Evolutionary conservation across 179 eudicot species (phyloP), one percentile per base, ranked within the genome.

Genomic region (Patellifolia procumbens): DNA sequence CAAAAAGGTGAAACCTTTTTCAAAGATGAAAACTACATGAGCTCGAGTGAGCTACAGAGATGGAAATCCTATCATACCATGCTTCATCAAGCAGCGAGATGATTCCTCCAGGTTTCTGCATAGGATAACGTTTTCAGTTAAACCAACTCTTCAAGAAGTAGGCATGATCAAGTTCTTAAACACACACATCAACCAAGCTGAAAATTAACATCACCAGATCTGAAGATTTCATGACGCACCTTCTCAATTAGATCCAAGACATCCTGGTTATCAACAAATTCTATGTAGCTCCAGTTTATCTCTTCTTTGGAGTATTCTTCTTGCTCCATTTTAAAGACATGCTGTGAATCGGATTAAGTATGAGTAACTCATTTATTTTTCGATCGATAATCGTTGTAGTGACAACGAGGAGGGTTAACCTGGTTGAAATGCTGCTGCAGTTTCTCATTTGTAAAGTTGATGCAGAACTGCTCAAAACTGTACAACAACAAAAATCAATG

Each of bases 101-200:
- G 72, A 95, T 90, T 69, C 98, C 99, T 78, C 99, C 99, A 72
- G 97, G 99, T 93, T 95, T 95, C 99, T 95, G 98, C 85, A 88
- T 56, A 74, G 5, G 78, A 68, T 72, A 17, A 32, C 43, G 66
- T 37, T 48, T 29, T 29, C 67, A 59, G 56, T 79, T 61, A 76
- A 37, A 69, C 26, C 2, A 19, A 42, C 31, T 45, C 34, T 34
- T 13, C 52, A 35, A n/a, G n/a, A n/a, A 37, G 53, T 28, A 68
- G 31, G 34, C 58, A 56, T 29, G 43, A 68, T 29, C 15, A 24
- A 52, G 34, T 24, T 49, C 32, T 64, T 9, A 37, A 76, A 17
- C 60, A 69, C 37, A 29, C 34, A 28, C 32, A 51, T 28, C 46
- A 63, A 53, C 37, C n/a, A n/a, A 52, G 28, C 51, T 37, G 26